Evolutionary conservation across 805 yeast genomes (phyloP).

Genomic region (Metschnikowia anglica): DNA sequence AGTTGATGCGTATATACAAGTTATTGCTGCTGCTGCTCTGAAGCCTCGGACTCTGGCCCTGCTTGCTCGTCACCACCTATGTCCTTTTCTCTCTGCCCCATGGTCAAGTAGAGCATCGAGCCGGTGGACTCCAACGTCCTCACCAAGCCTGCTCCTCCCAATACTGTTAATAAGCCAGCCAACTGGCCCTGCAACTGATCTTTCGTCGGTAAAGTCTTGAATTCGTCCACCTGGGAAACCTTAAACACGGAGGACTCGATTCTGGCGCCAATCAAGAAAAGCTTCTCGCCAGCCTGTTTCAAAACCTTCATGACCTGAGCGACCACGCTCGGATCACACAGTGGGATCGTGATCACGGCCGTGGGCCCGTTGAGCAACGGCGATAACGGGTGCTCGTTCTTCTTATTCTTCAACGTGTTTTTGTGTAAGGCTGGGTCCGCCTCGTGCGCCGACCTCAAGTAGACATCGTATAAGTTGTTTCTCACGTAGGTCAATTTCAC

Average conservation of each 20-base stretch:
- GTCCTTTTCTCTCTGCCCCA: slow-evolving; percentile 60
- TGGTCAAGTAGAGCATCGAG: slow-evolving; percentile 66
- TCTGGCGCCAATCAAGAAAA: slow-evolving; percentile 83
- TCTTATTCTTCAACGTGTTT: slow-evolving; percentile 45
- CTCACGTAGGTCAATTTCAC: slow-evolving; percentile 69
- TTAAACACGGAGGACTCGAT: slow-evolving; percentile 62
- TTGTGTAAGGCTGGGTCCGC: slow-evolving; percentile 70
- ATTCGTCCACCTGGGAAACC: slow-evolving; percentile 51
- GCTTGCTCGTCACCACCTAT: slow-evolving; percentile 21
- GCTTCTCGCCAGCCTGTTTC: slow-evolving; percentile 63
- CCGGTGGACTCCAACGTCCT: slow-evolving; percentile 74
- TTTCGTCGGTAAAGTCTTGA: slow-evolving; percentile 72
- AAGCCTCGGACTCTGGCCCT: slow-evolving; percentile 12
- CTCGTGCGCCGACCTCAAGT: slow-evolving; percentile 66
- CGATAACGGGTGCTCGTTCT: slow-evolving; percentile 62
- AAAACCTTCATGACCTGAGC: slow-evolving; percentile 59
- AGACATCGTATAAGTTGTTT: slow-evolving; percentile 69
- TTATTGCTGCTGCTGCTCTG: background rate
- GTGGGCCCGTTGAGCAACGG: slow-evolving; percentile 82
- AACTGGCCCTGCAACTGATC: slow-evolving; percentile 76
- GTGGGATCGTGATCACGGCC: slow-evolving; percentile 67
- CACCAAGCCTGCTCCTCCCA: slow-evolving; percentile 89
- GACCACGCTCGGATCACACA: slow-evolving; percentile 68
- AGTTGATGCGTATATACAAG: slow-evolving; percentile 13
- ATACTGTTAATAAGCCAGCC: slow-evolving; percentile 75